Conservation (phyloP, 78 protist genomes). For the Corallochytrium limacisporum region DNA sequence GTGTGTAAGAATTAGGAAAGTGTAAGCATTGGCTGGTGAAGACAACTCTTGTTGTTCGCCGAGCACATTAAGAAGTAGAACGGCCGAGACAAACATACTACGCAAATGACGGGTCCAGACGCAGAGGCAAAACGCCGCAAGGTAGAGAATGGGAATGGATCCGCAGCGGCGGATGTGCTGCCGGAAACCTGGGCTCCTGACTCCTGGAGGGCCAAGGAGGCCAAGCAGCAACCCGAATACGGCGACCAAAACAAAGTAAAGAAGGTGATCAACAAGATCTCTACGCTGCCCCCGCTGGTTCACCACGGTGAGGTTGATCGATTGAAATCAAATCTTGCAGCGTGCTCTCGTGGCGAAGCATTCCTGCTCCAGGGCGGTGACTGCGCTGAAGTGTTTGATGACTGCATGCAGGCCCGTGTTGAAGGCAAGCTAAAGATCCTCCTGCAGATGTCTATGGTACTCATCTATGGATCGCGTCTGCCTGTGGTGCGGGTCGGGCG, state of each 20-base stretch:
- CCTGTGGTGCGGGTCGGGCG: constrained; percentile 44
- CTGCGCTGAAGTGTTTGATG: constrained; percentile 47
- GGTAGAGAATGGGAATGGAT: too few species aligned
- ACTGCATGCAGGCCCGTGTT: constrained; percentile 16
- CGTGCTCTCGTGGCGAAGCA: constrained; percentile 23
- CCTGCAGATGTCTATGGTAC: constrained; percentile 37
- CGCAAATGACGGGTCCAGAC: too few species aligned
- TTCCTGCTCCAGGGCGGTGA: constrained; percentile 59
- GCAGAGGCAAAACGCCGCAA: too few species aligned
- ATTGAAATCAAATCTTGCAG: constrained; percentile 10
- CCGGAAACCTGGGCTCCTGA: neutral
- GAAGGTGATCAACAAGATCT: neutral
- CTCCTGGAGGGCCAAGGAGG: neutral
- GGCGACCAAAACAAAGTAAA: neutral
- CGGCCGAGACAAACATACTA: too few species aligned
- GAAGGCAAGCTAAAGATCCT: constrained; percentile 29
- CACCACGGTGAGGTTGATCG: constrained; percentile 10
- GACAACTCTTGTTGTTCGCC: too few species aligned
- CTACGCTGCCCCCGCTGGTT: constrained; percentile 34
- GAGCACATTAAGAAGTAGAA: too few species aligned
- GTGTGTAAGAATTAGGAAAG: too few species aligned
- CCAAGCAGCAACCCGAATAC: constrained; percentile 42
- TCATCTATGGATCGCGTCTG: constrained; percentile 14
- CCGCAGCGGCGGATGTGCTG: too few species aligned
- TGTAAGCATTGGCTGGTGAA: too few species aligned